Conservation (phyloP, 169 alveolate species). For the Theileria parva region DNA sequence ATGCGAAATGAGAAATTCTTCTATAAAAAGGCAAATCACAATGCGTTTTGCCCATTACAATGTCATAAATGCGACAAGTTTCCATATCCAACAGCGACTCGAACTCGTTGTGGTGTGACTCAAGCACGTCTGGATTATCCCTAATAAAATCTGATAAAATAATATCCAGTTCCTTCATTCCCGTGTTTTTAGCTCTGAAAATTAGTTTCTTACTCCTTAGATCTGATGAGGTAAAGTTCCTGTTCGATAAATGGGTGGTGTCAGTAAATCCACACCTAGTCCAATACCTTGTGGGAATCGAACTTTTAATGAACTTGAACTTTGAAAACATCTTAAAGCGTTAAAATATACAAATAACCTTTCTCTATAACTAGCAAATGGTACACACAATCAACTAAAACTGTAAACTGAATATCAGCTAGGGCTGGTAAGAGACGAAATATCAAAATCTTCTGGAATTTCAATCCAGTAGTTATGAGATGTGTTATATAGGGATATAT, state of each 20-base stretch:
- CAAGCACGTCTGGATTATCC: not conserved
- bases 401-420: not conserved
- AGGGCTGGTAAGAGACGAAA: constrained; percentile 2
- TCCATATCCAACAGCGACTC: constrained; percentile 20
- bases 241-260: not conserved
- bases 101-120: not conserved
- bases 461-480: constrained; percentile 51
- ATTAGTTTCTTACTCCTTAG: constrained; percentile 21
- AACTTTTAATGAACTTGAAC: not conserved
- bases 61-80: constrained; percentile 14
- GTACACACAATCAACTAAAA: not conserved
- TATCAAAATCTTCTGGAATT: constrained; percentile 33
- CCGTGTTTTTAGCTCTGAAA: constrained; percentile 55
- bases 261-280: not conserved
- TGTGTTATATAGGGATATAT: constrained; percentile 64
- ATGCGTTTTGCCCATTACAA: constrained; percentile 16
- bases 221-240: not conserved
- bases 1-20: not conserved
- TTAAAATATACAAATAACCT: not conserved
- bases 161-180: constrained; percentile 65
- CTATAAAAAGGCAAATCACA: not conserved
- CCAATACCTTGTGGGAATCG: not conserved
- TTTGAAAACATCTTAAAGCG: not conserved
- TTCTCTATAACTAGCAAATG: not conserved
- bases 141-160: constrained; percentile 28